Conservation (phyloP, 2,329 filamentous ascomycete species). For the Colletotrichum sp. region DNA sequence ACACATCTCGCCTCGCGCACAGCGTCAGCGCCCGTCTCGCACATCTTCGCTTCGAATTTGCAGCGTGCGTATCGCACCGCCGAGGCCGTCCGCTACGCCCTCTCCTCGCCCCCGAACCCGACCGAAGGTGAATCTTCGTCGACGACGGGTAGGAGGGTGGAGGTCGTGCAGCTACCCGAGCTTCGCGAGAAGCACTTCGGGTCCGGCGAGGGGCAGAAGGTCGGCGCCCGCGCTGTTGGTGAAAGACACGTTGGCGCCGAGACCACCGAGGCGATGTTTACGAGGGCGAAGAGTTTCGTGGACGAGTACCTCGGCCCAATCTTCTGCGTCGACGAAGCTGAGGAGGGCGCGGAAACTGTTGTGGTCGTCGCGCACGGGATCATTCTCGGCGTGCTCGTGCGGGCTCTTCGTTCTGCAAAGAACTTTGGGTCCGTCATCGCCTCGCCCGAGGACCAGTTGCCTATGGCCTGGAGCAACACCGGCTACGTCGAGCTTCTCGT, state of each 20-base stretch:
- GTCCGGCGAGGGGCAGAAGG: constrained; percentile 69
- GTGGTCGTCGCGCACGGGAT: constrained; percentile 85
- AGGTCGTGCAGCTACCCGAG: constrained; percentile 46
- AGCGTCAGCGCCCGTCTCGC: constrained; percentile 46
- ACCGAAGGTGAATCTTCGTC: neutral
- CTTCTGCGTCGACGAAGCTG: constrained; percentile 25
- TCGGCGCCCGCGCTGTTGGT: constrained; percentile 37
- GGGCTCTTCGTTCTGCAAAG: constrained; percentile 39
- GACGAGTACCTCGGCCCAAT: constrained; percentile 65
- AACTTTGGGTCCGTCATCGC: constrained; percentile 21
- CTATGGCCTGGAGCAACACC: constrained; percentile 57
- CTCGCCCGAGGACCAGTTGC: constrained; percentile 24
- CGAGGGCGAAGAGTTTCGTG: constrained; percentile 70
- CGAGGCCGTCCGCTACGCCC: constrained; percentile 64
- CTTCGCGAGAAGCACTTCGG: constrained; percentile 80
- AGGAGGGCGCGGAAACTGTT: constrained; percentile 34
- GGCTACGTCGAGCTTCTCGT: constrained; percentile 44
- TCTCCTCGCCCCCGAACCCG: constrained; percentile 29
- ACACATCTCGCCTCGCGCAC: constrained; percentile 54
- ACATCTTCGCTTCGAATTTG: constrained; percentile 80
- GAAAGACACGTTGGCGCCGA: constrained; percentile 58
- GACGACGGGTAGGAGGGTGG: constrained; percentile 21
- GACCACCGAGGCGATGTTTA: constrained; percentile 68
- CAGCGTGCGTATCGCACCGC: constrained; percentile 77
- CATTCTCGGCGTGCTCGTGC: constrained; percentile 73